phyloP scores from a whole-genome alignment of 352 stramenopile species.

The Globisporangium polare region DNA sequence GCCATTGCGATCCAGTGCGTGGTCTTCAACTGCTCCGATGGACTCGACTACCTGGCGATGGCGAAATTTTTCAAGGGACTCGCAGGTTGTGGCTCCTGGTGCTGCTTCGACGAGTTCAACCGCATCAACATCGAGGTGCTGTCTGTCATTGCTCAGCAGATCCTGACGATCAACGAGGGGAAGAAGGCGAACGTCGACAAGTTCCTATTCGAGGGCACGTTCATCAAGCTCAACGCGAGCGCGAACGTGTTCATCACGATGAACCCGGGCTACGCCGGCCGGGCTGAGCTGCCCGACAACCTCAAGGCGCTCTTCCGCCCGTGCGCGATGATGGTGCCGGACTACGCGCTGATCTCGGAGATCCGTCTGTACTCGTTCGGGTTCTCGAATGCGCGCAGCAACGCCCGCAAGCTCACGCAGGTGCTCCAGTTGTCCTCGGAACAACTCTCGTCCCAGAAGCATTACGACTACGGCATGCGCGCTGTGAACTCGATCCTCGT shows the following conservation, averaged over 20 bases:
- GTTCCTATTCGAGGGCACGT: constrained; percentile 93
- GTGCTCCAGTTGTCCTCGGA: constrained; percentile 92
- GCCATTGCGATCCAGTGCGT: constrained; percentile 94
- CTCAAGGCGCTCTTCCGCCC: constrained; percentile 93
- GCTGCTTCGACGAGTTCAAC: constrained; percentile 96
- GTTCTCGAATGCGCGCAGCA: constrained; percentile 86
- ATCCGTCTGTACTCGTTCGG: constrained; percentile 93
- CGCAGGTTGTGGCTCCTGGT: constrained; percentile 90
- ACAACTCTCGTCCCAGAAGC: constrained; percentile 92
- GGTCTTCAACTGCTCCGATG: constrained; percentile 93
- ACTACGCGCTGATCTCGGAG: constrained; percentile 93
- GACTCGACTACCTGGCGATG: constrained; percentile 92
- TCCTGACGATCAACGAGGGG: constrained; percentile 91
- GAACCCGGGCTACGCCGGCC: constrained; percentile 95
- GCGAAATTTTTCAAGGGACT: constrained; percentile 96
- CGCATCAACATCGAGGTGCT: constrained; percentile 95
- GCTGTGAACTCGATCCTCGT: constrained; percentile 95
- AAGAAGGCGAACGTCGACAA: constrained; percentile 89
- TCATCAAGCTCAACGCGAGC: constrained; percentile 91
- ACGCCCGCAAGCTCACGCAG: constrained; percentile 92
- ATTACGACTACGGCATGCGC: constrained; percentile 96
- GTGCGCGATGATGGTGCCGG: constrained; percentile 95
- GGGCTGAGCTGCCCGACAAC: constrained; percentile 93
- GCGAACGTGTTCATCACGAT: constrained; percentile 95
- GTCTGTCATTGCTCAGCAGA: constrained; percentile 94